Conservation (phyloP, 1,139 yeast genomes). For the Candida tropicalis region DNA sequence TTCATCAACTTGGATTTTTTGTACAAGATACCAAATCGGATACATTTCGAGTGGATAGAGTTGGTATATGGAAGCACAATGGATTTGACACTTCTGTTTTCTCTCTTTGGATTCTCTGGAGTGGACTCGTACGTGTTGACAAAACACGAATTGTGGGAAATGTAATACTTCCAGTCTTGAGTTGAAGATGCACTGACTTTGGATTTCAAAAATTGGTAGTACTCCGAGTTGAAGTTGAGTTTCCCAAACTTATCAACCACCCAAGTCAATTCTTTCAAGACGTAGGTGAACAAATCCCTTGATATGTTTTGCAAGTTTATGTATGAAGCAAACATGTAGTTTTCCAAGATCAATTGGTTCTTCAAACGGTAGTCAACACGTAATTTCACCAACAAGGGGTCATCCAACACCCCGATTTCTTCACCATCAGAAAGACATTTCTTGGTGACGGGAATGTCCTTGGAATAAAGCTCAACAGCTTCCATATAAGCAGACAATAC, state of each 20-base stretch:
- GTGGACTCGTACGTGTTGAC: slow-evolving; percentile 35
- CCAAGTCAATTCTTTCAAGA: slow-evolving; percentile 39
- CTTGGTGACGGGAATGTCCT: slow-evolving; percentile 29
- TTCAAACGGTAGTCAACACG: slow-evolving; percentile 45
- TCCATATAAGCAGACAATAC: slow-evolving; percentile 33
- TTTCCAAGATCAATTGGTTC: slow-evolving; percentile 46
- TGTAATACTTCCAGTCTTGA: slow-evolving; percentile 44
- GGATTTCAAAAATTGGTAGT: slow-evolving; percentile 23
- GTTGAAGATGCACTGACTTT: slow-evolving; percentile 25
- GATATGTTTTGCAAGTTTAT: slow-evolving; percentile 48
- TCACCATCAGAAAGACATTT: slow-evolving; percentile 26
- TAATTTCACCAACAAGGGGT: slow-evolving; percentile 47
- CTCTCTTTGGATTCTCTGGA: slow-evolving; percentile 30
- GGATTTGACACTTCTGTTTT: slow-evolving; percentile 32
- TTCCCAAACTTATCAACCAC: slow-evolving; percentile 41
- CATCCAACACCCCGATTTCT: slow-evolving; percentile 34
- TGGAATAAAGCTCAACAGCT: slow-evolving; percentile 39
- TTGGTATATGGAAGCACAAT: slow-evolving; percentile 37
- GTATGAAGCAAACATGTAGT: slow-evolving; percentile 47
- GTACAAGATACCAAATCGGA: slow-evolving; percentile 45
- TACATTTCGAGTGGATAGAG: slow-evolving; percentile 48
- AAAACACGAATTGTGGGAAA: slow-evolving; percentile 38
- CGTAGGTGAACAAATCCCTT: slow-evolving; percentile 42
- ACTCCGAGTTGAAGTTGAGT: slow-evolving; percentile 20
- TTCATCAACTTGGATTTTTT: slow-evolving; percentile 47